phyloP scores from a whole-genome alignment of 2,329 filamentous ascomycete genomes.

The Nannizzia gypsea region DNA sequence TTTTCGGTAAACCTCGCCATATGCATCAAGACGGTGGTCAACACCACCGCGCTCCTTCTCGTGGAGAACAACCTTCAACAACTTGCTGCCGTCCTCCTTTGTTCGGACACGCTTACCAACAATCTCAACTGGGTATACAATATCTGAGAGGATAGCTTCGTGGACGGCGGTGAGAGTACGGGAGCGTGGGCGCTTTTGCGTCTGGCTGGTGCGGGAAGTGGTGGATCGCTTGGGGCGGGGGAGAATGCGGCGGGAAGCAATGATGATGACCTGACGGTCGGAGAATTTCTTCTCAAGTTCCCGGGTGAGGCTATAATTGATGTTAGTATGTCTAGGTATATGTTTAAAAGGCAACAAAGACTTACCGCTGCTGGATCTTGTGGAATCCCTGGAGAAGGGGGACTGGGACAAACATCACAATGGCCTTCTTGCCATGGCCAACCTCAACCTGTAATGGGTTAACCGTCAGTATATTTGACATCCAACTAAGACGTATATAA shows the following conservation, averaged over 20 bases:
- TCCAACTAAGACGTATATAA: background rate
- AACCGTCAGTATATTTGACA: background rate
- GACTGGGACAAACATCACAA: conserved; percentile 99
- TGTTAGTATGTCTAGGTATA: background rate
- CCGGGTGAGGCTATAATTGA: conserved; percentile 70
- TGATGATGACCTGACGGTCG: conserved; percentile 98
- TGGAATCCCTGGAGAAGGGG: conserved; percentile 97
- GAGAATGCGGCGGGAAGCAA: conserved; percentile 96
- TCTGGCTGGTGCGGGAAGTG: conserved; percentile 91
- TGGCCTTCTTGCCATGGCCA: conserved; percentile 99
- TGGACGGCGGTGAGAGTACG: conserved; percentile 97
- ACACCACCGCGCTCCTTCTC: conserved; percentile 99
- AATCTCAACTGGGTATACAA: conserved; percentile 99
- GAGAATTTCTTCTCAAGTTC: conserved; percentile 99
- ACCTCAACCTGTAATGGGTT: conserved; percentile 70
- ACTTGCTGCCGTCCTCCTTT: conserved; percentile 97
- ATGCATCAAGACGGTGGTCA: conserved; percentile 98
- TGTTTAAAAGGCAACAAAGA: conserved; percentile 21
- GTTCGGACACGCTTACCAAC: conserved; percentile 98
- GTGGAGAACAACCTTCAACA: conserved; percentile 97
- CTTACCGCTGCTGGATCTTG: conserved; percentile 99
- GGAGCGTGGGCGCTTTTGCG: conserved; percentile 96
- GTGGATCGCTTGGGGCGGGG: conserved; percentile 97
- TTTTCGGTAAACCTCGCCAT: conserved; percentile 98
- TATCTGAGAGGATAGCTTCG: conserved; percentile 93